A percentile compares a stretch with the other conserved stretches of the same genome.
Evolutionary conservation across 2,329 filamentous ascomycete genomes (phyloP).

Genomic region (Fusarium clavum): DNA sequence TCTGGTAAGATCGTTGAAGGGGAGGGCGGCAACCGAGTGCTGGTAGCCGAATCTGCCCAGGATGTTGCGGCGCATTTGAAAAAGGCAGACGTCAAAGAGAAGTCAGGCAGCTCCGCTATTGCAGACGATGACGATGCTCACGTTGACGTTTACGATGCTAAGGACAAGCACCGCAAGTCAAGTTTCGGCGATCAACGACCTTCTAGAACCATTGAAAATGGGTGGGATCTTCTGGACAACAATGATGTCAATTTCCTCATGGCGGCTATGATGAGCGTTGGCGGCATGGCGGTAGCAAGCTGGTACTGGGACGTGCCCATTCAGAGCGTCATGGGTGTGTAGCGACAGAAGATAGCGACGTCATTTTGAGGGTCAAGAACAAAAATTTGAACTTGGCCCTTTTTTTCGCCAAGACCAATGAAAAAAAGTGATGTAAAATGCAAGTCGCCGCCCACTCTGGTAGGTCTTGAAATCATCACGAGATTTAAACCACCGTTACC

Average conservation of each 20-base stretch:
- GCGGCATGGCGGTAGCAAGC: conserved; percentile 75
- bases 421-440: conserved; percentile 32
- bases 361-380: conserved; percentile 39
- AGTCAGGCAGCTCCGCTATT: conserved; percentile 49
- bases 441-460: conserved; percentile 8
- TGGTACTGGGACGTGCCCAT: conserved; percentile 71
- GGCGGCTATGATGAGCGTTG: conserved; percentile 83
- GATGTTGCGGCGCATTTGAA: conserved; percentile 48
- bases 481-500: conserved; percentile 32
- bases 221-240: conserved; percentile 84
- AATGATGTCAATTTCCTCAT: conserved; percentile 96
- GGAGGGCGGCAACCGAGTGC: conserved; percentile 73
- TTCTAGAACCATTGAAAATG: conserved; percentile 74
- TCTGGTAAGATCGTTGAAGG: conserved; percentile 92
- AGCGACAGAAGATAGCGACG: conserved; percentile 36
- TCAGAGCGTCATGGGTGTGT: conserved; percentile 54
- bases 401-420: conserved; percentile 35
- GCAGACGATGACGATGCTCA: conserved; percentile 53
- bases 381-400: conserved; percentile 20
- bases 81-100: conserved; percentile 55
- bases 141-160: conserved; percentile 60
- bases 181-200: conserved; percentile 68
- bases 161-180: conserved; percentile 61
- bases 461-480: conserved; percentile 26
- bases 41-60: conserved; percentile 56